phyloP scores from a whole-genome alignment of 2,329 filamentous ascomycete species.

The Chrysoporthe deuterocubensis region DNA sequence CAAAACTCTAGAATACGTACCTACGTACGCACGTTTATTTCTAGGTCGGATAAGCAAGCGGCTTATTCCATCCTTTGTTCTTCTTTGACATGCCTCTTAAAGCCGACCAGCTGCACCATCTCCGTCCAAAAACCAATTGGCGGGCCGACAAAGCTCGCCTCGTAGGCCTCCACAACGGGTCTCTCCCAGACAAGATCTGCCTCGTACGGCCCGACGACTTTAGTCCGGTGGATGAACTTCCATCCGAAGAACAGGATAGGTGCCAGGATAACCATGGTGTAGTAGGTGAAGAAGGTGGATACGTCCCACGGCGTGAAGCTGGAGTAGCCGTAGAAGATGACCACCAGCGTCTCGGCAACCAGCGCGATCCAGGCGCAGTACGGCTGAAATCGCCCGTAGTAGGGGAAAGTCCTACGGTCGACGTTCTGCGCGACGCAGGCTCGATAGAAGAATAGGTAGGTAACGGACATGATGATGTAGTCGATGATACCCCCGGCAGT shows the following conservation, averaged over 20 bases:
- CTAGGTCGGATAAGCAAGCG: background rate
- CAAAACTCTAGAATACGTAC: too few species aligned
- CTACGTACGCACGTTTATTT: background rate
- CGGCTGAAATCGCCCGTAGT: slow-evolving; percentile 62
- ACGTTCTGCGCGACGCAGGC: slow-evolving; percentile 26
- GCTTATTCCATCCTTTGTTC: slow-evolving; percentile 13
- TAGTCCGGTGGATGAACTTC: slow-evolving; percentile 67
- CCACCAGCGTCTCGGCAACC: slow-evolving; percentile 46
- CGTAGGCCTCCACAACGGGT: slow-evolving; percentile 58
- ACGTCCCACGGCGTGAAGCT: slow-evolving; percentile 37
- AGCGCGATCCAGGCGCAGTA: slow-evolving; percentile 57
- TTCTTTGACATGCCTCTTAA: slow-evolving; percentile 25
- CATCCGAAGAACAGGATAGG: slow-evolving; percentile 61
- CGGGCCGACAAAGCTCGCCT: slow-evolving; percentile 21
- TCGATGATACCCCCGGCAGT: slow-evolving; percentile 64
- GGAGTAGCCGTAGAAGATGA: slow-evolving; percentile 59
- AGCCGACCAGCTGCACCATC: slow-evolving; percentile 22
- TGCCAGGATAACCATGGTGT: slow-evolving; percentile 60
- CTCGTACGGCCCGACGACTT: slow-evolving; percentile 55
- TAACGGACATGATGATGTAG: slow-evolving; percentile 54
- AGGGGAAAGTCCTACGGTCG: slow-evolving; percentile 56
- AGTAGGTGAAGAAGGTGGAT: slow-evolving; percentile 48
- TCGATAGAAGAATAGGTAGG: slow-evolving; percentile 29
- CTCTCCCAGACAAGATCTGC: slow-evolving; percentile 64
- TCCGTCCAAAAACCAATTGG: slow-evolving; percentile 28